Base-by-base conservation (phyloP, 169 alveolate species). In the Plasmodium cynomolgi region DNA sequence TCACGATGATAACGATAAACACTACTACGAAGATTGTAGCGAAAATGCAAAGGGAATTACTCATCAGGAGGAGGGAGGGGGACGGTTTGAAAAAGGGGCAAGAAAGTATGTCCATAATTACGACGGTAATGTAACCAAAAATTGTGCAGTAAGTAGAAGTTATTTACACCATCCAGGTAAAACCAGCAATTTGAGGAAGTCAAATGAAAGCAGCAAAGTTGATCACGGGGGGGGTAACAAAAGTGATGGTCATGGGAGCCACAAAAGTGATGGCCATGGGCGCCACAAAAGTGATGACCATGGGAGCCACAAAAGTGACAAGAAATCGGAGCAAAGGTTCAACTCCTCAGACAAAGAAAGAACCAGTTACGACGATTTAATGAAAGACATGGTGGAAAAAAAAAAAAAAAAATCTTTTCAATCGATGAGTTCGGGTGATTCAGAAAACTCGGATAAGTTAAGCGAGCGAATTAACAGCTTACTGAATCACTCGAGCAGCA, bases 391-490 rank as follows among this genome's bases (percentile, higher is more conserved):
- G 68, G 31, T 6, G 41, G 33, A 37, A 81, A 23, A 33, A 41
- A 41, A 26, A 41, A 81, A 37, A 81, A 33, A 33, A 50, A 33
- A 33, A 71, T 71, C 81, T 0, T 20, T 11, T 37, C 3, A 56
- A 7, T 75, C 92, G 34, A 20, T 15, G 13, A 4, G 50, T 90
- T 90, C 94, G 33, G n/a, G 71, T 2, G 26, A 31, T 34, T 56
- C 93, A 73, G 33, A 47, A 33, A 68, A 56, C 26, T 91, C 91
- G 39, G 74, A 82, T 72, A 20, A 75, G 54, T 9, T 91, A 81
- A 91, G 92, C 83, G 95, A 91, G 75, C 50, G 81, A 81, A 91
- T 91, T 50, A 82, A 91, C 56, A 91, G 95, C 29, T 41, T 91
- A 44, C 17, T 91, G 23, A 90, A 80, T 26, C 83, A 90, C 2